Percentiles rank a stretch among this genome's conserved stretches.
phyloP scores from a whole-genome alignment of 148 eudicot genomes.

The Oxyria digyna region DNA sequence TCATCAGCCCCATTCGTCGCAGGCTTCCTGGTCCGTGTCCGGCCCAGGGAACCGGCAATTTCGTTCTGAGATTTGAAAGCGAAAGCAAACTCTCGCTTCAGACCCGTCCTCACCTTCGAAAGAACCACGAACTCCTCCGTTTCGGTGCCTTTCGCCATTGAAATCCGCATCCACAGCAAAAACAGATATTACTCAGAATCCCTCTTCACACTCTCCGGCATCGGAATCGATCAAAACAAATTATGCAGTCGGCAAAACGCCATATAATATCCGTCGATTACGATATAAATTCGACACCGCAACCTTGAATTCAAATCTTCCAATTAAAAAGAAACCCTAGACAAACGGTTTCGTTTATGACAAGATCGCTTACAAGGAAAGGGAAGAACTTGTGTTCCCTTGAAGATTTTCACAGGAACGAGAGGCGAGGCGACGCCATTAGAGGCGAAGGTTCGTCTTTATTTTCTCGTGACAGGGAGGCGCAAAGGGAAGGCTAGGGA shows the following conservation, averaged over 20 bases:
- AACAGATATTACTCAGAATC: neutral
- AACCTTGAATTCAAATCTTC: slow-evolving; percentile 1
- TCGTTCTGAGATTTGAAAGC: slow-evolving; percentile 50
- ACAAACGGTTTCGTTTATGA: neutral
- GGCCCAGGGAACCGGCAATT: slow-evolving; percentile 22
- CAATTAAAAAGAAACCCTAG: neutral
- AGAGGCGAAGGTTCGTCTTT: neutral
- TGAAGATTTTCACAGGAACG: neutral
- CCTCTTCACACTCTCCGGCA: neutral
- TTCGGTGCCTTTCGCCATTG: slow-evolving; percentile 29
- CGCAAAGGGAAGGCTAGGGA: neutral
- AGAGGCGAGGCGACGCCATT: neutral
- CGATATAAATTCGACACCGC: neutral
- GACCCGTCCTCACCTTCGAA: slow-evolving; percentile 28
- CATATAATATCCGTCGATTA: neutral
- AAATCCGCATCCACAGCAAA: slow-evolving; percentile 2
- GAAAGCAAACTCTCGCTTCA: slow-evolving; percentile 29
- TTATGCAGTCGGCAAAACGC: neutral
- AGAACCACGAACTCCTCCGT: slow-evolving; percentile 26
- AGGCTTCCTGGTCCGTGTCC: slow-evolving; percentile 34
- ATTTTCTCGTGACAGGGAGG: neutral
- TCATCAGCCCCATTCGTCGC: slow-evolving; percentile 5
- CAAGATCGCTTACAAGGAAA: neutral
- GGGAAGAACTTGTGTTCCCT: neutral
- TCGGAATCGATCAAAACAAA: neutral